phyloP scores from a whole-genome alignment of 345 rosid genomes.

The Orychophragmus violaceus region DNA sequence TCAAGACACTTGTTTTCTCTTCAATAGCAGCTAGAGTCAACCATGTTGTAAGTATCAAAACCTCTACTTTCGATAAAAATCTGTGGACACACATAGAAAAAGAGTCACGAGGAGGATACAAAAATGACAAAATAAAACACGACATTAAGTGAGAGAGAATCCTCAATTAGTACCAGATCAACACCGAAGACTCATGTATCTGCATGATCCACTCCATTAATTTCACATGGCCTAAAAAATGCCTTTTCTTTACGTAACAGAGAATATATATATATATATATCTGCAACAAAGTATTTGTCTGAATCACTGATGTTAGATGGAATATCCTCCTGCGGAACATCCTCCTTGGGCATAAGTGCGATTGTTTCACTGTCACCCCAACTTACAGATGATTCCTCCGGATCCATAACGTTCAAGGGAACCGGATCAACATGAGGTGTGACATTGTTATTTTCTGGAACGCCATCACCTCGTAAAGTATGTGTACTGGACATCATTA shows the following conservation, averaged over 20 bases:
- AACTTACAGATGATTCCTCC: constrained; percentile 36
- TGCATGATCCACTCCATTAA: constrained; percentile 89
- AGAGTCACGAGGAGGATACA: background rate
- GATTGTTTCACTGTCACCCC: constrained; percentile 44
- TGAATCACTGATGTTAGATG: constrained; percentile 50
- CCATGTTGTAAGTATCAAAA: constrained; percentile 92
- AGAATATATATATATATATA: constrained; percentile 56
- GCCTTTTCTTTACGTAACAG: constrained; percentile 74
- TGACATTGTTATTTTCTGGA: constrained; percentile 14
- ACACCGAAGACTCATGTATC: constrained; percentile 67
- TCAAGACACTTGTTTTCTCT: constrained; percentile 86
- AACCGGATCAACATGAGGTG: constrained; percentile 18
- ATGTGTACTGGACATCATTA: constrained; percentile 31
- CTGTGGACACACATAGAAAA: constrained; percentile 38
- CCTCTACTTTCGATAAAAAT: constrained; percentile 86
- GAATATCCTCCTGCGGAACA: constrained; percentile 41
- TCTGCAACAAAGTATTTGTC: constrained; percentile 70
- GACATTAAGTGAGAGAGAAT: constrained; percentile 4
- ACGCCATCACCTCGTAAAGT: constrained; percentile 27
- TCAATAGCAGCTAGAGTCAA: constrained; percentile 78
- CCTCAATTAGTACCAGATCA: constrained; percentile 52
- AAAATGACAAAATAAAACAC: background rate
- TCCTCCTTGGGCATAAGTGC: constrained; percentile 51
- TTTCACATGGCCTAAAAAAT: constrained; percentile 84
- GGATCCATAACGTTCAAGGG: constrained; percentile 34